Conservation (phyloP, 148 eudicot species). For the Selenicereus undatus region DNA sequence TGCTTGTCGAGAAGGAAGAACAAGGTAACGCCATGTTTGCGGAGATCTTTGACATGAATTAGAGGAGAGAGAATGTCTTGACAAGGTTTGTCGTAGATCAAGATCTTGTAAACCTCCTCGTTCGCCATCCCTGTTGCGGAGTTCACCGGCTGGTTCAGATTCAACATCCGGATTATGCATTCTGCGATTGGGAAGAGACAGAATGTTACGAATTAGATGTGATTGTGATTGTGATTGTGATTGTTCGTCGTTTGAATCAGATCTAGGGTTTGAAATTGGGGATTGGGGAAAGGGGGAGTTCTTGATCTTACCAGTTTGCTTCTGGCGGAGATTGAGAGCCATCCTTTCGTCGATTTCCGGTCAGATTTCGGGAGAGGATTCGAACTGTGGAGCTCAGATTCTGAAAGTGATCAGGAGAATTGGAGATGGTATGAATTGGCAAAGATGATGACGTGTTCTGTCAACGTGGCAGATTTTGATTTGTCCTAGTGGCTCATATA, state of each 20-base stretch:
- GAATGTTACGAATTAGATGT: conserved; percentile 5
- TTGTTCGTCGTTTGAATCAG: not conserved
- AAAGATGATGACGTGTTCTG: no score
- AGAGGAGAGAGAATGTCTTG: conserved; percentile 85
- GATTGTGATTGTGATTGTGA: no score
- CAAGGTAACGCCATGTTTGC: conserved; percentile 91
- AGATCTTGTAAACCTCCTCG: conserved; percentile 91
- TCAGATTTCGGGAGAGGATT: no score
- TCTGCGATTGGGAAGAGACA: conserved; percentile 36
- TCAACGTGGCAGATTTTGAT: no score
- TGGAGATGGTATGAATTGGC: no score
- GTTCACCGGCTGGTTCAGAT: conserved; percentile 83
- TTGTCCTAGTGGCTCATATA: no score
- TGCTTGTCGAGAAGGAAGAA: conserved; percentile 84
- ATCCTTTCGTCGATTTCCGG: conserved; percentile 20
- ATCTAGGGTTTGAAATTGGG: not conserved
- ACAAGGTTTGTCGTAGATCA: conserved; percentile 81
- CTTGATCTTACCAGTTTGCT: conserved; percentile 59
- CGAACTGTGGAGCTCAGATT: no score
- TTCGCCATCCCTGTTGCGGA: conserved; percentile 60
- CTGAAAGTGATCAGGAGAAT: no score
- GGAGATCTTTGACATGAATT: conserved; percentile 89
- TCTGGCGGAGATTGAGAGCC: conserved; percentile 89
- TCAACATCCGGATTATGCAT: conserved; percentile 81
- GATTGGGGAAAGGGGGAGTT: not conserved